These are phyloP conservation scores for Sungouiella blattae DNA, from an alignment of 805 yeast genomes.

Conservation along the genomic window DNA sequence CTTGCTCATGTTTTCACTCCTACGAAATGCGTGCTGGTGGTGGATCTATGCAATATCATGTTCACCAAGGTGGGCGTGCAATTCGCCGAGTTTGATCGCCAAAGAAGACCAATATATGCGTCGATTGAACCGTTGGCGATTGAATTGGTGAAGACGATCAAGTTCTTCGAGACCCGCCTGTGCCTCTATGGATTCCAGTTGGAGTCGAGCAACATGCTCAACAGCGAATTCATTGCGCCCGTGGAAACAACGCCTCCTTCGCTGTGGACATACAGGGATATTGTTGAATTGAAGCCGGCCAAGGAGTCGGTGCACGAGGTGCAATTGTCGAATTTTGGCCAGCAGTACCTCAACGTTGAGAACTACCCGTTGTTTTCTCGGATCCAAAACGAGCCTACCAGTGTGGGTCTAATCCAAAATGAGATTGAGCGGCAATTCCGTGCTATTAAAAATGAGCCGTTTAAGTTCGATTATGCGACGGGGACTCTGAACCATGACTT, in stretches of 20 bases:
- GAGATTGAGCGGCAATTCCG: conserved; percentile 11
- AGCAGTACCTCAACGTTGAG: too few species aligned
- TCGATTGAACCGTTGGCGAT: conserved; percentile 21
- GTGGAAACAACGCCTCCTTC: conserved; percentile 7
- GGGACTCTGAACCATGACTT: conserved; percentile 30
- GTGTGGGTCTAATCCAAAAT: conserved; percentile 11
- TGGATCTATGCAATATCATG: conserved; percentile 33
- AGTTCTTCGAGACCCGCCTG: conserved; percentile 32
- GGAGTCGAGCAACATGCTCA: conserved; percentile 19
- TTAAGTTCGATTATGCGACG: conserved; percentile 17
- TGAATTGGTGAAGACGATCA: conserved; percentile 28
- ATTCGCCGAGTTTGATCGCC: conserved; percentile 11
- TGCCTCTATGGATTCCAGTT: conserved; percentile 23
- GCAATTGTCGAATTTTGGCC: conserved; percentile 9
- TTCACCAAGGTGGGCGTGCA: conserved; percentile 24
- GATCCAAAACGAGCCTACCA: conserved; percentile 11
- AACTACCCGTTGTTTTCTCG: conserved; percentile 19
- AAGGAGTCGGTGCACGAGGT: conserved; percentile 13
- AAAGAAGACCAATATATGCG: conserved; percentile 15
- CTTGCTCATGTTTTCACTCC: conserved; percentile 32
- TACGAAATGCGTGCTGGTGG: conserved; percentile 29
- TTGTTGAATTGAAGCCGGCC: conserved; percentile 17
- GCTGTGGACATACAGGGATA: conserved; percentile 12
- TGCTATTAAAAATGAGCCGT: conserved; percentile 13
- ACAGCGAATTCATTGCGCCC: conserved; percentile 15